Evolutionary conservation across 2,329 filamentous ascomycete species (phyloP).

Genomic region (Intubia oerlemansii): DNA sequence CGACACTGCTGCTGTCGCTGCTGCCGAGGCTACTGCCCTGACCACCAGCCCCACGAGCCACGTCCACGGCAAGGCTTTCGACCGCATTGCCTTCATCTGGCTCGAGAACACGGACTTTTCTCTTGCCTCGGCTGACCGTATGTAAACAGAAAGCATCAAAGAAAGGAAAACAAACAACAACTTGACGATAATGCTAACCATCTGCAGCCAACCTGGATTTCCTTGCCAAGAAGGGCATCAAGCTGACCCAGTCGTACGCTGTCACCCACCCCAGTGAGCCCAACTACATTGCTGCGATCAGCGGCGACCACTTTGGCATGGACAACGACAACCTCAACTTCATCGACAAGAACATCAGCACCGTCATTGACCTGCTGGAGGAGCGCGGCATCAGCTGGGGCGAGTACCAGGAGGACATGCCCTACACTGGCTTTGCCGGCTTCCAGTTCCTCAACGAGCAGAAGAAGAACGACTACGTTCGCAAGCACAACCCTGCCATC

Average conservation of each 20-base stretch:
- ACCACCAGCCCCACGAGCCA: constrained; percentile 37
- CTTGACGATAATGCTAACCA: neutral
- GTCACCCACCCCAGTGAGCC: constrained; percentile 55
- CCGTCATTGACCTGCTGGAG: constrained; percentile 47
- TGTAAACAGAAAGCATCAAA: constrained; percentile 11
- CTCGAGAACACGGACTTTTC: constrained; percentile 57
- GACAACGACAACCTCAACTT: constrained; percentile 43
- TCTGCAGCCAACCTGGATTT: constrained; percentile 25
- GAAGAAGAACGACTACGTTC: constrained; percentile 53
- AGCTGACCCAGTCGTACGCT: constrained; percentile 34
- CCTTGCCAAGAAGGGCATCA: constrained; percentile 40
- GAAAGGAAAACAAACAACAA: neutral
- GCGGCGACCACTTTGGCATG: constrained; percentile 56
- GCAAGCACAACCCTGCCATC: constrained; percentile 56
- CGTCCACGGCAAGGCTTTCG: constrained; percentile 50
- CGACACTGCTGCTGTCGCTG: constrained; percentile 24
- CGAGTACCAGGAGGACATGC: constrained; percentile 59
- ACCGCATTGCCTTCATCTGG: constrained; percentile 54
- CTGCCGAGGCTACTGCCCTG: constrained; percentile 36
- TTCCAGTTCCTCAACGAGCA: constrained; percentile 39
- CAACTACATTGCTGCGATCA: constrained; percentile 49
- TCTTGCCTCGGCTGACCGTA: constrained; percentile 39
- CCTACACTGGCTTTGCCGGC: constrained; percentile 53
- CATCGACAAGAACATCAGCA: constrained; percentile 38
- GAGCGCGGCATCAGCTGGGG: constrained; percentile 43